Base-by-base conservation (phyloP, 495 filamentous ascomycete species). In the Tuber calosporum region DNA sequence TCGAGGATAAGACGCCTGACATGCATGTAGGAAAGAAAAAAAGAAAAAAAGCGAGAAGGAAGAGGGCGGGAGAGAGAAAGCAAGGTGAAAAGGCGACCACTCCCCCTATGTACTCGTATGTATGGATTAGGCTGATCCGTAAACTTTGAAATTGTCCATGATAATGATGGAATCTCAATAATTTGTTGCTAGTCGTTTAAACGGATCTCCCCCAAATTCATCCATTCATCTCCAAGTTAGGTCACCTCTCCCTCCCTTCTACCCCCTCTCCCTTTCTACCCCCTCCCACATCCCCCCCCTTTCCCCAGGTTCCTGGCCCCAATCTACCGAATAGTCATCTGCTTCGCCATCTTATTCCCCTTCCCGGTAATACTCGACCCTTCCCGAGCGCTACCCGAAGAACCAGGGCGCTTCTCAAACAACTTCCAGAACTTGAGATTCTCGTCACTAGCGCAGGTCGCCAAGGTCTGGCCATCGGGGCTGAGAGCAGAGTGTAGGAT, bases 391-490 rank as follows among this genome's bases (percentile, higher is more conserved):
- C 26, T 62, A 15, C 87, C 85, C 53, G 88, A 82, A 19, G 88
- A 84, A 40, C 93, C 94, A 36, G 93, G 84, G 87, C 97, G 97
- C 88, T 96, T 97, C 87, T 99, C 95, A 79, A 99, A 99, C 76
- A 98, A 84, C 89, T 98, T 99, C 95, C 95, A 99, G 87, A 99
- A 99, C 84, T 99, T 99, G 82, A 99, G 86, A 81, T 89, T 93
- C 87, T 99, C 95, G 81, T 99, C 95, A 68, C 74, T 78, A 42
- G 80, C 90, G 68, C 95, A 93, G 37, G 95, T 98, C 67, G 96
- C 95, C 26, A 99, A 88, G 86, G 96, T 96, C 85, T 97, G 94
- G 42, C 95, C 96, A 81, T 98, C 96, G 2, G 95, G 96, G 83
- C 93, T 97, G 71, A 99, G 86, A 79, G 90, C 93, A 85, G 91